A percentile compares a stretch with the other conserved stretches of the same genome.
phyloP scores from a whole-genome alignment of 129 eudicot genomes.

The Centaurea solstitialis region DNA sequence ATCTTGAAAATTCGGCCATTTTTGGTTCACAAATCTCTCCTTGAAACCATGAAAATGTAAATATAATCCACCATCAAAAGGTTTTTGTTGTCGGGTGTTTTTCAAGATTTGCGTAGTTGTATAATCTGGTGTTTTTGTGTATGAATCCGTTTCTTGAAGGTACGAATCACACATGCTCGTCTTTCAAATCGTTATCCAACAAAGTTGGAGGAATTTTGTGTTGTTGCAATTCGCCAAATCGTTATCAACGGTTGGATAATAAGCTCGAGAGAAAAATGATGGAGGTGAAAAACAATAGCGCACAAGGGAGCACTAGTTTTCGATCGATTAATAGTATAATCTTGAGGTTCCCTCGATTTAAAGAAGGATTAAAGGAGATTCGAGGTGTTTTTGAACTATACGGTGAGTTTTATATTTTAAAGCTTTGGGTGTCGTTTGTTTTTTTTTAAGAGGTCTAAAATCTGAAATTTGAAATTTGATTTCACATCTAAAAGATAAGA shows the following conservation, averaged over 20 bases:
- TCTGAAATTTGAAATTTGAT: too few relatives aligned
- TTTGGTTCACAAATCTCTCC: neutral
- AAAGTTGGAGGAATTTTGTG: slow-evolving; percentile 59
- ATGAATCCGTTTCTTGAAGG: slow-evolving; percentile 35
- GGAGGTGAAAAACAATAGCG: slow-evolving; percentile 52
- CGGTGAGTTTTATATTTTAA: slow-evolving; percentile 31
- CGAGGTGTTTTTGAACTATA: slow-evolving; percentile 54
- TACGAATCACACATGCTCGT: slow-evolving; percentile 30
- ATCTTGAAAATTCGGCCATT: neutral
- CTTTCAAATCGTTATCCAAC: slow-evolving; percentile 48
- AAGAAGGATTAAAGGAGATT: slow-evolving; percentile 62
- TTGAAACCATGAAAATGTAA: neutral
- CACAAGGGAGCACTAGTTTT: slow-evolving; percentile 39
- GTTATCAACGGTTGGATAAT: slow-evolving; percentile 55
- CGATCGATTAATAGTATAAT: slow-evolving; percentile 65
- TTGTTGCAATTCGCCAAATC: slow-evolving; percentile 37
- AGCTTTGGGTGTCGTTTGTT: too few relatives aligned
- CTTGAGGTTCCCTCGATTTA: slow-evolving; percentile 62
- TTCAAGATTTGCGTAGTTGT: slow-evolving; percentile 5
- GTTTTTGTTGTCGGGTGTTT: neutral
- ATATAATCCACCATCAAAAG: neutral
- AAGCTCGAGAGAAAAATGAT: slow-evolving; percentile 62
- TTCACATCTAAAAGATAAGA: too few relatives aligned
- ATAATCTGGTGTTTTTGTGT: slow-evolving; percentile 8
- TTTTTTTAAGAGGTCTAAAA: too few relatives aligned